Evolutionary conservation across 139 green algal species (phyloP), one percentile per base, ranked within the genome.

Genomic region (Picochlorum sp.): DNA sequence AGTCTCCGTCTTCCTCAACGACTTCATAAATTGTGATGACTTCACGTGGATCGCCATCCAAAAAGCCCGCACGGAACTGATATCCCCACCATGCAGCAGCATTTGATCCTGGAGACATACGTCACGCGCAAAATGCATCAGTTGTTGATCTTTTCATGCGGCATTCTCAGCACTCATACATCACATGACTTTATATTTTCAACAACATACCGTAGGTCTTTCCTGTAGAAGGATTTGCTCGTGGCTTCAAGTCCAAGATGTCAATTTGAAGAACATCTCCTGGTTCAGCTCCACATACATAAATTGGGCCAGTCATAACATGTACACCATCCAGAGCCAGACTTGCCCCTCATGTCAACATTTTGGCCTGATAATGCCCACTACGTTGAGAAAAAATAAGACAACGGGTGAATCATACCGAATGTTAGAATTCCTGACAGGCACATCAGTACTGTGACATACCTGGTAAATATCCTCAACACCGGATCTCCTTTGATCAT

Each of bases 401-500:
- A 23, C 23, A 28, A 32, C 34, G 4, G 3, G 4, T 7, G 28
- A 30, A 30, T 30, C 4, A 30, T 30, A 30, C 6, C 28, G 28
- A 30, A 30, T 7, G 28, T 4, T 30, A 30, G 28, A 30, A 5
- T 30, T 51, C 45, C 16, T n/a, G 3, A 14, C 16, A 18, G 14
- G 14, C 45, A 38, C 15, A 14, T 62, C 75, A 83, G 3, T 3
- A 51, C 45, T 1, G 45, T 51, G 34, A 5, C 47, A 21, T 54
- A 54, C 47, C 47, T 72, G 49, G 57, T 82, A 85, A 61, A 85
- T 83, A 16, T 67, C 50, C 61, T 89, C 83, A n/a, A 89, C 34
- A 3, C 63, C 80, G 83, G 71, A 51, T 90, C 83, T 10, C 74
- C 81, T 14, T 64, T 70, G 58, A 88, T 75, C 74, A 89, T 90